Evolutionary conservation across 257 asterid species (phyloP), one percentile per base, ranked within the genome.

Genomic region (Sherardia arvensis): DNA sequence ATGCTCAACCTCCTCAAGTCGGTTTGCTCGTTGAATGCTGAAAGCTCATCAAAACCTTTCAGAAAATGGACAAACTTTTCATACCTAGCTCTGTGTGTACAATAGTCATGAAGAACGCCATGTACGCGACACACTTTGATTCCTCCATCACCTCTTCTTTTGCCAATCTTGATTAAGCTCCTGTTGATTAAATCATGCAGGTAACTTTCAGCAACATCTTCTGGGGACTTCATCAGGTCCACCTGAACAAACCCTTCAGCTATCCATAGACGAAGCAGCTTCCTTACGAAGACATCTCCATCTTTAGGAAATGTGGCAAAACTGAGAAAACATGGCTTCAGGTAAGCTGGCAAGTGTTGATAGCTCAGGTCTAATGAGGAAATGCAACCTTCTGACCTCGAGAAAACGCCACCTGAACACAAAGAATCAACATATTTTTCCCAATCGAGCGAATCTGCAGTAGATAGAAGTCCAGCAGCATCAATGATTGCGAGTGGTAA

Each of bases 291-390:
- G 26, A 66, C 58, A 18, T 66, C 57, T 14, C 29, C 20, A 40
- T 56, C 43, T 38, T 11, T 54, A 5, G 30, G 18, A 66, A 34
- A 56, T 36, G 30, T 45, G 40, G 64, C 71, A 27, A 66, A 56
- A 20, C 56, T 56, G 20, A 66, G 64, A 40, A 66, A 66, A 43
- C 71, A 67, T 6, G 66, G 23, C 38, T 23, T 67, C 7, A 67
- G 25, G 33, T 21, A 25, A 10, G 12, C 23, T 14, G 66, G 71
- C 28, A 67, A 67, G 48, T 59, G 51, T 23, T 28, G n/a, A n/a
- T 43, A 67, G 59, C 71, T 67, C 4, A 17, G 33, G 43, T 36
- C 40, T 10, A 34, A 1, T 34, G 40, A 0, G 40, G n/a, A n/a
- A n/a, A n/a, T n/a, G n/a, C n/a, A n/a, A n/a, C n/a, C n/a, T n/a